Percentiles rank a stretch among this genome's conserved stretches.
Conservation (phyloP, 495 filamentous ascomycete genomes). For the Amniculicola lignicola region DNA sequence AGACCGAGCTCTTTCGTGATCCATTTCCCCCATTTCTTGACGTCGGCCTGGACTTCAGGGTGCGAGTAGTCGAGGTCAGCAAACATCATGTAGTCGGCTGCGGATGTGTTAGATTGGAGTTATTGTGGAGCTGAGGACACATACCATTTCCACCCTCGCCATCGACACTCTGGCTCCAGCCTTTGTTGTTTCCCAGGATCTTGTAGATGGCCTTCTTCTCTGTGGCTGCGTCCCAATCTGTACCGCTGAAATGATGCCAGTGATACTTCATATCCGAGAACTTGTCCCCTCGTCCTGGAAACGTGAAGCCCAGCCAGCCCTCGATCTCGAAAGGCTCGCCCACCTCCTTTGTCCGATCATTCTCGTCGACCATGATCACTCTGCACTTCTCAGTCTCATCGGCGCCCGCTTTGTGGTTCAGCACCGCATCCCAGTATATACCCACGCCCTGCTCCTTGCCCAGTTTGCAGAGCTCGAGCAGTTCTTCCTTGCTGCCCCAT, state of each 20-base stretch:
- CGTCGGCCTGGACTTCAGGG: constrained; percentile 61
- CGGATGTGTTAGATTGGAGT: too few species aligned
- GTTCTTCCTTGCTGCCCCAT: constrained; percentile 66
- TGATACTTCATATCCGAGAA: constrained; percentile 64
- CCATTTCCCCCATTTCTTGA: constrained; percentile 64
- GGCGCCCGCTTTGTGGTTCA: constrained; percentile 73
- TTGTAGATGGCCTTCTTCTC: constrained; percentile 64
- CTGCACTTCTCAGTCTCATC: constrained; percentile 59
- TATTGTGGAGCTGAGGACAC: too few species aligned
- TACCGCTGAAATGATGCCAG: constrained; percentile 49
- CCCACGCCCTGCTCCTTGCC: constrained; percentile 56
- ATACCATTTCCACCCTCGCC: constrained; percentile 68
- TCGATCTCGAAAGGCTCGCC: constrained; percentile 61
- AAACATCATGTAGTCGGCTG: constrained; percentile 63
- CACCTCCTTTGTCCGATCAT: constrained; percentile 55
- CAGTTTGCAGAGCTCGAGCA: constrained; percentile 51
- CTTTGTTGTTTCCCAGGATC: constrained; percentile 60
- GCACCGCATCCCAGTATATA: constrained; percentile 70
- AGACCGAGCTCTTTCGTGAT: constrained; percentile 56
- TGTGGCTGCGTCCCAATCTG: constrained; percentile 62
- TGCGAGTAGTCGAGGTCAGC: constrained; percentile 66
- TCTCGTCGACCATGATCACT: constrained; percentile 56
- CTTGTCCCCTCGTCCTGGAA: constrained; percentile 55
- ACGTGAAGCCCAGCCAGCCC: constrained; percentile 67
- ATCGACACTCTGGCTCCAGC: constrained; percentile 65